Conservation (phyloP, 805 yeast genomes). For the Zygosaccharomyces kombuchaensis region DNA sequence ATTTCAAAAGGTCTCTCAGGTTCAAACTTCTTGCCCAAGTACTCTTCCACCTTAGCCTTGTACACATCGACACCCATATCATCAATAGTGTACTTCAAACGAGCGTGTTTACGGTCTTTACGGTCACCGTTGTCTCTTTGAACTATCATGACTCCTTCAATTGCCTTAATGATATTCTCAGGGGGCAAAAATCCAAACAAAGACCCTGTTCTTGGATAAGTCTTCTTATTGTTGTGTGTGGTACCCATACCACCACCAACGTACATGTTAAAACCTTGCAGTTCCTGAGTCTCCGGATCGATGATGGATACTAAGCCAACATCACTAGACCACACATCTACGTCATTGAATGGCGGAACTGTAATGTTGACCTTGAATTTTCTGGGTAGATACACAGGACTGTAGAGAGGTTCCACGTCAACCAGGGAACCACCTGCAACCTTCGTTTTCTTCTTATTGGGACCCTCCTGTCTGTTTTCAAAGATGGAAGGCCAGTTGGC, state of each 20-base stretch:
- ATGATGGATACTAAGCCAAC: conserved; percentile 88
- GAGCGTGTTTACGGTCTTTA: conserved; percentile 93
- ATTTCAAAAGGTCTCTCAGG: conserved; percentile 70
- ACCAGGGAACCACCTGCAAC: conserved; percentile 84
- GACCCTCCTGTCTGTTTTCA: conserved; percentile 67
- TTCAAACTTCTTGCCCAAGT: conserved; percentile 70
- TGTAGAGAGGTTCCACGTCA: conserved; percentile 82
- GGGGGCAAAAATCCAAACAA: conserved; percentile 69
- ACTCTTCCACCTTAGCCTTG: conserved; percentile 75
- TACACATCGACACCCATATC: conserved; percentile 86
- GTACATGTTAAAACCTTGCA: conserved; percentile 77
- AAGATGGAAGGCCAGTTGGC: conserved; percentile 60
- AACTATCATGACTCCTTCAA: conserved; percentile 88
- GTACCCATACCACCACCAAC: conserved; percentile 99
- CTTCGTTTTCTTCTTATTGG: conserved; percentile 71
- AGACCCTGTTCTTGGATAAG: conserved; percentile 93
- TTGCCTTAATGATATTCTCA: conserved; percentile 68
- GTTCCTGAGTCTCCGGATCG: conserved; percentile 51
- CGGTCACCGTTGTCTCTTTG: conserved; percentile 96
- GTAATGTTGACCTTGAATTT: conserved; percentile 93
- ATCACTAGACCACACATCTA: conserved; percentile 94
- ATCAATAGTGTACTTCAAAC: conserved; percentile 94
- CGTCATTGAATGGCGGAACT: conserved; percentile 94
- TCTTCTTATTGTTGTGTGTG: conserved; percentile 93
- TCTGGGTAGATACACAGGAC: conserved; percentile 85